Base-by-base conservation (phyloP, 768 basidiomycete species). In the Boletellus ananas region DNA sequence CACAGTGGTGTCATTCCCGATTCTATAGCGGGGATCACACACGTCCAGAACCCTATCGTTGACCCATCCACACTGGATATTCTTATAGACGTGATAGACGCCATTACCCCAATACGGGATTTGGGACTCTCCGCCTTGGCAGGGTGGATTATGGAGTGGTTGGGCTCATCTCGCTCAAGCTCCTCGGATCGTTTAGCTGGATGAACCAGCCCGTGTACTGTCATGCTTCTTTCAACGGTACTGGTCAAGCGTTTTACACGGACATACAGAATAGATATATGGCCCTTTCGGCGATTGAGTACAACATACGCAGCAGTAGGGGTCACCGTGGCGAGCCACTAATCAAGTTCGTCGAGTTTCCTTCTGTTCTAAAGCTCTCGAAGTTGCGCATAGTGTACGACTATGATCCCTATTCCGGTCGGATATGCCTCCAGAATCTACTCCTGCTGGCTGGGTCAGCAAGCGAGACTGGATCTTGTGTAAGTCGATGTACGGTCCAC, bases 201-300 rank as follows among this genome's bases (percentile, higher is more conserved):
- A 16, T 14, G 6, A 8, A 27, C 25, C 25, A 8, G 8, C 4
- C 25, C 25, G 8, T 27, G 25, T 8, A 29, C 33, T 37, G 21
- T 12, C 45, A 46, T n/a, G 48, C 52, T 1, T 52, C 60, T 18
- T 45, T 58, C 43, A 46, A 51, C 4, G 59, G 56, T 1, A 18
- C 43, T 3, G 50, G 60, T 1, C 47, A 52, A 14, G 44, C 7
- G 16, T 52, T 62, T 34, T 45, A 55, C 11, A 29, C 29, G 29
- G 1, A 2, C 0, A 23, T 20, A 3, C 17, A 17, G 14, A 20
- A 39, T 1, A 23, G 20, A 11, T 17, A 18, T 4, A 14, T 11
- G 6, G 20, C 25, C 13, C 5, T 58, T 9, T 36, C 48, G 4
- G 45, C 13, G 20, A n/a, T 62, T 6, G 47, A 58, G 33, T 62